Conservation (phyloP, 2,329 filamentous ascomycete genomes). For the Alternaria novae-zelandiae region DNA sequence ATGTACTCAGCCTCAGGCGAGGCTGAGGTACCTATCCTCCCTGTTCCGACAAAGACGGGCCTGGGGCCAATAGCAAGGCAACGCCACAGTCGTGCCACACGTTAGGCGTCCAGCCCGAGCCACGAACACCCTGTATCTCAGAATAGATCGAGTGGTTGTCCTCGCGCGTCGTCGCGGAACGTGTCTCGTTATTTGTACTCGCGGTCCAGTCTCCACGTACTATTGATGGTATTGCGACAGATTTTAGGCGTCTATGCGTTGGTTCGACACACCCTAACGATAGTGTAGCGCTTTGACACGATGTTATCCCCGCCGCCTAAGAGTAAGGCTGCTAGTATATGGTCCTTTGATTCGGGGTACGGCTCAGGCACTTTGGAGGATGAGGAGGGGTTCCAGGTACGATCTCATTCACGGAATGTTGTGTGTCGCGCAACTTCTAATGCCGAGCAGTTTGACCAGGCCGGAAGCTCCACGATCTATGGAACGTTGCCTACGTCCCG, state of each 20-base stretch:
- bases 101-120: slow-evolving; percentile 24
- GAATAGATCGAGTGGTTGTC: slow-evolving; percentile 5
- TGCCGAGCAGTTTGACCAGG: slow-evolving; percentile 13
- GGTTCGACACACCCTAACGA: background rate
- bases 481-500: background rate
- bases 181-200: slow-evolving; percentile 5
- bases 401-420: background rate
- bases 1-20: slow-evolving; percentile 3
- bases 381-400: slow-evolving; percentile 18
- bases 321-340: slow-evolving; percentile 34
- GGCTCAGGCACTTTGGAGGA: slow-evolving; percentile 26
- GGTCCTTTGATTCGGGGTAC: slow-evolving; percentile 46
- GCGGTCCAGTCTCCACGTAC: background rate
- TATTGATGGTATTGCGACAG: background rate
- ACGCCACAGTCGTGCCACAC: slow-evolving; percentile 19
- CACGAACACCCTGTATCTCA: slow-evolving; percentile 34
- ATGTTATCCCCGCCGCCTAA: slow-evolving; percentile 38
- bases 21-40: slow-evolving; percentile 15
- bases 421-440: slow-evolving; percentile 3
- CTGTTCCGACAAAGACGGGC: slow-evolving; percentile 12
- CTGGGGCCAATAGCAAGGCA: slow-evolving; percentile 14
- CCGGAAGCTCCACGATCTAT: slow-evolving; percentile 1
- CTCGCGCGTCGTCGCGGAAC: background rate
- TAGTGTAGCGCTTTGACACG: slow-evolving; percentile 4
- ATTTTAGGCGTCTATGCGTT: background rate